Percentiles rank a stretch among this genome's conserved stretches.
phyloP scores from a whole-genome alignment of 345 rosid species.

The Corymbia maculata region DNA sequence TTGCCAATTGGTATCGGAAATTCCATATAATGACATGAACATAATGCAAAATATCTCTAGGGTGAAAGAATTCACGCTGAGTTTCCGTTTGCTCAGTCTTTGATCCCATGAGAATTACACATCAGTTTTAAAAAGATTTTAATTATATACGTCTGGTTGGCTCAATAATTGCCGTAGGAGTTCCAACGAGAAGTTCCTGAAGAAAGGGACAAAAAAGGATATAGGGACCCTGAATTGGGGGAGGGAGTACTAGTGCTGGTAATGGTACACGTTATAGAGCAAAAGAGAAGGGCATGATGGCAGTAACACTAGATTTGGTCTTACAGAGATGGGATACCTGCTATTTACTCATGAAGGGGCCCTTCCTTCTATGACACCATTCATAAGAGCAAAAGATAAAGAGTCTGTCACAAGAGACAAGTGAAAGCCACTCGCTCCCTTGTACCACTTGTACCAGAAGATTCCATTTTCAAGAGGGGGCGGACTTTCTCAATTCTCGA shows the following conservation, averaged over 20 bases:
- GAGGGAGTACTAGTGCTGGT: background rate
- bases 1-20: background rate
- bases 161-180: background rate
- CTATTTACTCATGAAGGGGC: background rate
- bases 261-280: background rate
- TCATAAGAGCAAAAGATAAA: background rate
- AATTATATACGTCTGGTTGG: background rate
- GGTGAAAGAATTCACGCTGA: background rate
- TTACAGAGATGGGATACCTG: background rate
- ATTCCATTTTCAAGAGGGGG: background rate
- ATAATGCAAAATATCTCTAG: background rate
- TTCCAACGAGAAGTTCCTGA: background rate
- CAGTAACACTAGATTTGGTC: constrained; percentile 6
- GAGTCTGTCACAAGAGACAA: background rate
- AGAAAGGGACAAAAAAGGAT: background rate
- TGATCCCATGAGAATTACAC: background rate
- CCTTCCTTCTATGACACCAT: constrained; percentile 1
- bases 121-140: background rate
- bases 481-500: background rate
- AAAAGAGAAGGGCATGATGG: constrained; percentile 1
- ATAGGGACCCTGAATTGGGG: background rate
- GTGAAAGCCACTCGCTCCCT: background rate
- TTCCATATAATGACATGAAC: background rate
- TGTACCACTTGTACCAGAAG: background rate
- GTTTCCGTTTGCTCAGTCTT: background rate